phyloP scores from a whole-genome alignment of 352 stramenopile species.

The Globisporangium takayamanum region DNA sequence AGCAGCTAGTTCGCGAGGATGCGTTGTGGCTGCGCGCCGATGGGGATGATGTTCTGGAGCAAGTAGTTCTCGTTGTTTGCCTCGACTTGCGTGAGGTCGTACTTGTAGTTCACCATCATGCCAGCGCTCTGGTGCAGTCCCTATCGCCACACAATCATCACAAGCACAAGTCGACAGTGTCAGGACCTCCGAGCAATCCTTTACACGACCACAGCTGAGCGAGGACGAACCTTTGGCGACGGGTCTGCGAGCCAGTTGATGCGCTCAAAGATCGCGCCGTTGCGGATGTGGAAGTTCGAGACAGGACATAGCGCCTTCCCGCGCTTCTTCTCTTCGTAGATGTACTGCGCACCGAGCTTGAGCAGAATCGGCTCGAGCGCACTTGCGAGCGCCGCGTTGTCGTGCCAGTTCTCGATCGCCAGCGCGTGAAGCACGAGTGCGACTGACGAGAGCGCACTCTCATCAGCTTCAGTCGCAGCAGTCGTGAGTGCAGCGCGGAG shows the following conservation, averaged over 20 bases:
- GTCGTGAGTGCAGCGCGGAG: slow-evolving; percentile 21
- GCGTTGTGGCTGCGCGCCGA: slow-evolving; percentile 56
- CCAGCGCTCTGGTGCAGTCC: slow-evolving; percentile 66
- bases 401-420: slow-evolving; percentile 40
- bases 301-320: slow-evolving; percentile 77
- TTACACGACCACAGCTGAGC: no score
- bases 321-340: slow-evolving; percentile 80
- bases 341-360: slow-evolving; percentile 57
- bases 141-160: slow-evolving; percentile 13
- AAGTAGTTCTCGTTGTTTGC: slow-evolving; percentile 82
- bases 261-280: slow-evolving; percentile 79
- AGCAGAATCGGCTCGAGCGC: slow-evolving; percentile 61
- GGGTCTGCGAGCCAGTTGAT: slow-evolving; percentile 81
- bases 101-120: slow-evolving; percentile 88
- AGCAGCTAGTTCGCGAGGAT: slow-evolving; percentile 23
- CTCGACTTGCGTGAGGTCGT: slow-evolving; percentile 65
- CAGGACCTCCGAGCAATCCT: background rate
- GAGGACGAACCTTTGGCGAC: slow-evolving; percentile 43
- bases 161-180: background rate
- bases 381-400: slow-evolving; percentile 26
- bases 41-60: slow-evolving; percentile 68
- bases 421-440: slow-evolving; percentile 34
- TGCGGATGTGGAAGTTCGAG: slow-evolving; percentile 82
- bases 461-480: no score
- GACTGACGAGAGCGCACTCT: slow-evolving; percentile 17